Base-by-base conservation (phyloP, 2,329 filamentous ascomycete genomes). In the Chalaropsis ovoidea region DNA sequence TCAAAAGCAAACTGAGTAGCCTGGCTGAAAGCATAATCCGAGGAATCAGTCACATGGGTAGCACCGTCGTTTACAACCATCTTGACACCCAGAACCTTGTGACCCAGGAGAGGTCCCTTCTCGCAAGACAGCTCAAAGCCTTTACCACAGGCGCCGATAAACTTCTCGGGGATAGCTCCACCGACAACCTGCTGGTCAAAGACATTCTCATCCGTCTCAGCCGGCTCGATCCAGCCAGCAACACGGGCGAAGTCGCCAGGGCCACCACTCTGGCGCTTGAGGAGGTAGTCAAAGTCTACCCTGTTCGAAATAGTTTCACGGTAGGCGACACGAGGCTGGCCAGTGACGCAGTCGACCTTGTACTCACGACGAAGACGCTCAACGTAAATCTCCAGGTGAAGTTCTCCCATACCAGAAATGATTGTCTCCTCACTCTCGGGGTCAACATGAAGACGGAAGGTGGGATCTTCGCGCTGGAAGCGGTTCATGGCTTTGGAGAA, bases 401-500 rank as follows among this genome's bases (percentile, higher is more conserved):
- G 77, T 76, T 99, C 94, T 70, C 94, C 94, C 94, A 99, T 99
- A 68, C 94, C 94, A 52, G 89, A 95, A 73, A 99, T 97, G 73
- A 99, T 95, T 61, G 93, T 97, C 79, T 99, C 90, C 73, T 95
- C 88, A 69, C 88, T 93, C 78, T 99, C 94, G 17, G 84, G 77
- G 73, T 99, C 94, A 71, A 96, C 91, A 71, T 90, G 88, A 45
- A 99, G 89, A 64, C 94, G 86, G 84, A 99, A 99, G 13, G 94
- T 99, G 2, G 94, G 94, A 72, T 99, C 94, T 77, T 99, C 94
- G 69, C 94, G 88, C 77, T 96, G 93, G 83, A 99, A 99, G 71
- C 94, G 89, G 75, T 93, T 94, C 86, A 99, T 97, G 70, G 94
- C 94, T 79, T 99, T 99, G 73, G 87, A 92, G 82, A 99, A 99